Percentiles rank a stretch among this genome's conserved stretches.
Conservation (phyloP, 257 asterid species). For the Asclepias syriaca region DNA sequence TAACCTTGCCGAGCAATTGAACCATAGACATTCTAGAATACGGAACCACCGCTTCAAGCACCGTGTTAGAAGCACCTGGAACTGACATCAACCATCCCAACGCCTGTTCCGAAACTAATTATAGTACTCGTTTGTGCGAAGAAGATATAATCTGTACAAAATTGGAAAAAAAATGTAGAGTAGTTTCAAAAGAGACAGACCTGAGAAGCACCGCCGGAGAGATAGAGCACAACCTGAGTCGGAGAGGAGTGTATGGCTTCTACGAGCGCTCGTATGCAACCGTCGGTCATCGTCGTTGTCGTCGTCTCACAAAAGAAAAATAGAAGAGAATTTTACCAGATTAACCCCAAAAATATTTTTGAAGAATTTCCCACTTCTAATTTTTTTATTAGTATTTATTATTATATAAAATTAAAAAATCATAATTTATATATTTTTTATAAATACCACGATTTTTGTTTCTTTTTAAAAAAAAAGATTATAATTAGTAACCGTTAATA, state of each 20-base stretch:
- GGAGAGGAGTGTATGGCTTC: constrained; percentile 74
- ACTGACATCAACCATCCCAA: constrained; percentile 90
- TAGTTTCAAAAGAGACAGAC: constrained; percentile 15
- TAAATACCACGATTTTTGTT: too few species aligned
- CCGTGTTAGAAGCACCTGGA: constrained; percentile 88
- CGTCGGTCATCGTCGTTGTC: constrained; percentile 43
- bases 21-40: constrained; percentile 84
- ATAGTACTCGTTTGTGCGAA: neutral
- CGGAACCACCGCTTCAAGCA: constrained; percentile 73
- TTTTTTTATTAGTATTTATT: too few species aligned
- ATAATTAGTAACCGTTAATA: too few species aligned
- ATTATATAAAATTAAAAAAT: too few species aligned
- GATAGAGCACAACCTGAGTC: constrained; percentile 67
- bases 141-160: neutral
- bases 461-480: too few species aligned
- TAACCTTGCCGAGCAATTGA: constrained; percentile 83
- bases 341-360: neutral
- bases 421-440: too few species aligned
- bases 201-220: constrained; percentile 98
- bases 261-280: constrained; percentile 55
- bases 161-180: neutral
- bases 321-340: neutral
- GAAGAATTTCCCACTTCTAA: too few species aligned
- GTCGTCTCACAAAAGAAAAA: constrained; percentile 4
- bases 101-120: constrained; percentile 44